Percentiles rank a stretch among this genome's conserved stretches.
Evolutionary conservation across 768 basidiomycete species (phyloP).

Genomic region (Candolleomyces aberdarensis): DNA sequence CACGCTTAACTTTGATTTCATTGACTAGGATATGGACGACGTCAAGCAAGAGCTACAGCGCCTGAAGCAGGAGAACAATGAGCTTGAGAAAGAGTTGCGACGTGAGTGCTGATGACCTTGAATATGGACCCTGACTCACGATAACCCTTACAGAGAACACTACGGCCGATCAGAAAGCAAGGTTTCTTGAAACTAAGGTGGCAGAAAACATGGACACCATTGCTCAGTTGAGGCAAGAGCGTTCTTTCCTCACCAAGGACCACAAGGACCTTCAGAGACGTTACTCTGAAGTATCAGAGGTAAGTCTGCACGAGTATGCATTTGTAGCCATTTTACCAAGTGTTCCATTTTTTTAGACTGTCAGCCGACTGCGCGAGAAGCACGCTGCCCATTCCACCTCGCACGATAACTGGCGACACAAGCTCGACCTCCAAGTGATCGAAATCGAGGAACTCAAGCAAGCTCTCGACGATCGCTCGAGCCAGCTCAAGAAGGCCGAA

Average conservation of each 20-base stretch:
- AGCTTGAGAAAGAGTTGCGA: constrained; percentile 71
- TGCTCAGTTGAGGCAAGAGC: constrained; percentile 74
- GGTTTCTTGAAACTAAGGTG: constrained; percentile 63
- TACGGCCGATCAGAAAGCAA: constrained; percentile 71
- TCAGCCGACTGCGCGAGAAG: constrained; percentile 49
- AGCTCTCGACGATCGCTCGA: constrained; percentile 57
- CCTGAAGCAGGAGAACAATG: constrained; percentile 70
- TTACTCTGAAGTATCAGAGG: constrained; percentile 66
- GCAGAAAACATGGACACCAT: constrained; percentile 68
- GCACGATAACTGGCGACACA: constrained; percentile 69
- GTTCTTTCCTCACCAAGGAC: constrained; percentile 62
- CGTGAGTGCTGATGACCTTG: constrained; percentile 36
- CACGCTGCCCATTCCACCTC: constrained; percentile 58
- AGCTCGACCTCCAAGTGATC: constrained; percentile 65
- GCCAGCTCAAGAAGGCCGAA: constrained; percentile 60
- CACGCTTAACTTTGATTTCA: neutral
- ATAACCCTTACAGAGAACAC: constrained; percentile 44
- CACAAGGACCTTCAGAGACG: constrained; percentile 72
- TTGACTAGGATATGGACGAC: constrained; percentile 71
- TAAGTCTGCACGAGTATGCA: constrained; percentile 24
- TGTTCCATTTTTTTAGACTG: constrained; percentile 50
- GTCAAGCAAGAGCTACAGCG: constrained; percentile 65
- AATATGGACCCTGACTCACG: neutral
- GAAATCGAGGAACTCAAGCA: constrained; percentile 78
- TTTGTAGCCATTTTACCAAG: neutral